Base-by-base conservation (phyloP, 495 filamentous ascomycete genomes). In the Clohesyomyces aquaticus region DNA sequence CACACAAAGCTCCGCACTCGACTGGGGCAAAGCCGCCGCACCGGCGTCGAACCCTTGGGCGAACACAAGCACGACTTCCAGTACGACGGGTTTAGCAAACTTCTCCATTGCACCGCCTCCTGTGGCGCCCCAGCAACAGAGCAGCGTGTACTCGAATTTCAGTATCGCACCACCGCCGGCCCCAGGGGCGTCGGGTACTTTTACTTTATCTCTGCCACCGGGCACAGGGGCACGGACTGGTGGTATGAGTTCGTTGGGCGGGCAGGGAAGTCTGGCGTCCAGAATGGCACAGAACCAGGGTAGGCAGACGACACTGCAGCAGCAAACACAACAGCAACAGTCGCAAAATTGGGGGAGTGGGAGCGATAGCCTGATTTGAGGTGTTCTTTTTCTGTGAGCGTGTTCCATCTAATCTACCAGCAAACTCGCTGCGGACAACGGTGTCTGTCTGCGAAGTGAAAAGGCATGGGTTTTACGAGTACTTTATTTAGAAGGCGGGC, bases 41-140 rank as follows among this genome's bases (percentile, higher is more conserved):
- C 11, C 65, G 2, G 10, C 67, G 3, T 43, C 51, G 21, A 63
- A 65, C 32, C 59, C 53, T 11, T 59, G 63, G 58, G 56, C 53
- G n/a, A 54, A 21, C 25, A 32, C 57, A 35, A 54, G 32, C 25
- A 32, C 51, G 25, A 46, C 26, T 29, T 22, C 55, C 1, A 58
- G 23, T 46, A 58, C 45, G 18, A 47, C 47, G 42, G 55, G 60
- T 0, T 55, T 58, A 1, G 58, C 61, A 0, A 54, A 26, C 22
- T 66, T 62, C 42, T 58, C 62, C 2, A 62, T 67, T 59, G 62
- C 65, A 16, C 61, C 66, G 8, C 69, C 69, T 1, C 66, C 69
- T 1, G 6, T 38, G 11, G 22, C 54, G 55, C 23, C 19, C 1
- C 42, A 32, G 28, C 49, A 41, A 25, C 53, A 49, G 56, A 56